Conservation (phyloP, 192 early-diverging fungal species). For the Coemansia sp. region DNA sequence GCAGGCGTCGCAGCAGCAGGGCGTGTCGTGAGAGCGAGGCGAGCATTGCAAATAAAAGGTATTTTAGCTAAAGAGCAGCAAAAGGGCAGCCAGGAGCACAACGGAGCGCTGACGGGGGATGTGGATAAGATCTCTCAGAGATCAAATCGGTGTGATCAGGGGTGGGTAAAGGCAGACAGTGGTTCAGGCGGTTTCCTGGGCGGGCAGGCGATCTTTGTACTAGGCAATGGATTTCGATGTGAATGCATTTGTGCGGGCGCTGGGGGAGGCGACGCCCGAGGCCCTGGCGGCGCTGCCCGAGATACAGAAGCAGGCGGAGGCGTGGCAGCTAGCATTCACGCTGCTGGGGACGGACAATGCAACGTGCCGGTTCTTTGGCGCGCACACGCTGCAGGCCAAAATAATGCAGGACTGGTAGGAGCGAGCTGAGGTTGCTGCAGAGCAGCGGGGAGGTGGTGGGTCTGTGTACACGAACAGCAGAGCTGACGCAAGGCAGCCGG, state of each 20-base stretch:
- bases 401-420: constrained; percentile 31
- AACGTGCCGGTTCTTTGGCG: constrained; percentile 46
- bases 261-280: constrained; percentile 41
- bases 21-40: too few relatives aligned
- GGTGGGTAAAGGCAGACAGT: too few relatives aligned
- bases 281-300: constrained; percentile 33
- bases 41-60: too few relatives aligned
- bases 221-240: constrained; percentile 31
- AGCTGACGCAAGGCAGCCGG: background rate
- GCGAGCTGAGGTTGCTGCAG: background rate
- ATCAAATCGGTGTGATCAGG: too few relatives aligned
- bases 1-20: too few relatives aligned
- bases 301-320: constrained; percentile 30
- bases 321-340: constrained; percentile 44
- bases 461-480: background rate
- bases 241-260: constrained; percentile 35
- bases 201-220: background rate
- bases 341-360: constrained; percentile 20
- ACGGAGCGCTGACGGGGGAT: too few relatives aligned
- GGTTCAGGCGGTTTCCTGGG: background rate
- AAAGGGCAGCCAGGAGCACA: too few relatives aligned
- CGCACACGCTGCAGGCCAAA: constrained; percentile 40
- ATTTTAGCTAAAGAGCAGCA: too few relatives aligned
- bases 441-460: background rate
- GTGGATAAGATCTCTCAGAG: too few relatives aligned